Evolutionary conservation across 208 protist species (phyloP).

Genomic region (Crithidia bombi): DNA sequence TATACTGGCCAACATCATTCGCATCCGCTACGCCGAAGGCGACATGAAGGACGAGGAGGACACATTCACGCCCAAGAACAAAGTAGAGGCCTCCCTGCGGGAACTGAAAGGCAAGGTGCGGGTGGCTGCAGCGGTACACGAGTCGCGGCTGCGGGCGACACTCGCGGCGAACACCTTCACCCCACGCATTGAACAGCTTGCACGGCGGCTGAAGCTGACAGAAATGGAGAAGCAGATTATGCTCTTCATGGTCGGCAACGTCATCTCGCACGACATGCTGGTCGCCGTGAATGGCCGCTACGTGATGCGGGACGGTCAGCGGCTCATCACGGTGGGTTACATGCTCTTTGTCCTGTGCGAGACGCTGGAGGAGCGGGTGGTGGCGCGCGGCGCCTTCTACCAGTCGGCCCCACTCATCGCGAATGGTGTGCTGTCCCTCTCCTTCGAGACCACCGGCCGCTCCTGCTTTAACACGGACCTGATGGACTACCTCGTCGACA

Average conservation of each 20-base stretch:
- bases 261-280: constrained; percentile 90
- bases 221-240: constrained; percentile 92
- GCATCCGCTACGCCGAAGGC: constrained; percentile 82
- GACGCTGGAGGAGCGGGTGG: constrained; percentile 82
- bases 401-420: constrained; percentile 74
- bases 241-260: constrained; percentile 85
- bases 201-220: constrained; percentile 63
- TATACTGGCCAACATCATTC: constrained; percentile 81
- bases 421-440: constrained; percentile 75
- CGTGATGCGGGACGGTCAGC: constrained; percentile 84
- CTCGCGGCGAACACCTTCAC: constrained; percentile 54
- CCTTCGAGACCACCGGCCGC: constrained; percentile 49
- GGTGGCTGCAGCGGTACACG: constrained; percentile 64
- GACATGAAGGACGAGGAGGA: constrained; percentile 94
- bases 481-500: constrained; percentile 92
- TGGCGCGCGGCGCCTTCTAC: constrained; percentile 87
- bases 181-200: constrained; percentile 89
- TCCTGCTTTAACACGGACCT: constrained; percentile 91
- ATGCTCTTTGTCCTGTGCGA: constrained; percentile 92
- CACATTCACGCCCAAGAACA: constrained; percentile 66
- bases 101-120: constrained; percentile 87
- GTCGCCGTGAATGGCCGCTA: constrained; percentile 90
- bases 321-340: constrained; percentile 88
- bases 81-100: constrained; percentile 81
- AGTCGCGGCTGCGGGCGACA: constrained; percentile 72